Evolutionary conservation across 495 filamentous ascomycete genomes (phyloP).

Genomic region (Daldinia caldariorum): DNA sequence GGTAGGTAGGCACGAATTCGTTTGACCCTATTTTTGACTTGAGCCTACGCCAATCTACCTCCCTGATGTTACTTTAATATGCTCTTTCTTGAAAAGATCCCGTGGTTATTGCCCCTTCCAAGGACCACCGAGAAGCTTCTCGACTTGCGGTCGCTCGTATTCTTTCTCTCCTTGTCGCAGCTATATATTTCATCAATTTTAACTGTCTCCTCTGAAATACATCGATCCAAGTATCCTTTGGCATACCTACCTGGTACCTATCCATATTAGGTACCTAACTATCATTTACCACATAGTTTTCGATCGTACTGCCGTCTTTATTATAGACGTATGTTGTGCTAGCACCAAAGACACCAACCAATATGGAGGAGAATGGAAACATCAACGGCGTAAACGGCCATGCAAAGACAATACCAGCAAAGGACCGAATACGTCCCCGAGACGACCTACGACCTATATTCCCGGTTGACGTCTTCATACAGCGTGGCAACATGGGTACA

Average conservation of each 20-base stretch:
- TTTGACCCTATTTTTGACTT: neutral
- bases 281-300: neutral
- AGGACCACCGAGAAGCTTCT: no score
- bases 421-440: neutral
- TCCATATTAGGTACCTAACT: no score
- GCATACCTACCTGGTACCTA: neutral
- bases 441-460: neutral
- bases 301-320: no score
- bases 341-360: neutral
- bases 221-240: neutral
- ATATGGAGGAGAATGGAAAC: neutral
- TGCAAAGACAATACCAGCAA: neutral
- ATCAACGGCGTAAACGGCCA: neutral
- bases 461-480: neutral
- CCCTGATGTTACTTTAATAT: neutral
- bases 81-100: neutral
- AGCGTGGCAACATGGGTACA: neutral
- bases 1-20: neutral
- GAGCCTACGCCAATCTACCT: neutral
- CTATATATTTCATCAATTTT: neutral
- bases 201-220: no score
- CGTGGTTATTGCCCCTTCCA: neutral
- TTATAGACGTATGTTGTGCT: neutral
- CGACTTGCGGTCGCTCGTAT: neutral
- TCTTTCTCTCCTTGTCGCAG: neutral